phyloP scores from a whole-genome alignment of 2,329 filamentous ascomycete species.

The Huntiella moniliformis region DNA sequence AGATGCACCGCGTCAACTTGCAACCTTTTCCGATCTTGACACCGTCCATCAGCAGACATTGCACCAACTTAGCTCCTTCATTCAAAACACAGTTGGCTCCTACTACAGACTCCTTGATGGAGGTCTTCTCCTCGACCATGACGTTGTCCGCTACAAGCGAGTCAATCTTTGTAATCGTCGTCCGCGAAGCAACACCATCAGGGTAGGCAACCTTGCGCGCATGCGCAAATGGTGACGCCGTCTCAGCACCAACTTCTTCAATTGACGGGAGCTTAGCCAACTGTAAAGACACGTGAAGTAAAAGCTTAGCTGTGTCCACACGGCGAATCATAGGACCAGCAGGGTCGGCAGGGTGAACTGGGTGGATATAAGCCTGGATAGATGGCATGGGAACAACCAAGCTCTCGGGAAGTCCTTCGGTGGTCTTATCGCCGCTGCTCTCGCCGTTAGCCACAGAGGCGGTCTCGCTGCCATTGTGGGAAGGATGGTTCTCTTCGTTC shows the following conservation, averaged over 20 bases:
- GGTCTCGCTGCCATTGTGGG: constrained; percentile 8
- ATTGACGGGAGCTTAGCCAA: constrained; percentile 66
- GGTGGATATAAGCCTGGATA: constrained; percentile 68
- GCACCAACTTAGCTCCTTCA: constrained; percentile 66
- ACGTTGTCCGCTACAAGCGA: constrained; percentile 77
- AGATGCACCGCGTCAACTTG: constrained; percentile 70
- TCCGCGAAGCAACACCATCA: constrained; percentile 59
- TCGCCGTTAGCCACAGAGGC: constrained; percentile 3
- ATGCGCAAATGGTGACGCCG: constrained; percentile 58
- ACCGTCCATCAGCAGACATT: constrained; percentile 85
- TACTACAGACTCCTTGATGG: constrained; percentile 84
- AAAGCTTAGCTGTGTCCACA: constrained; percentile 69
- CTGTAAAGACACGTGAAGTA: constrained; percentile 65
- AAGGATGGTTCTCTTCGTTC: constrained; percentile 2
- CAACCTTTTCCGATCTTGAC: constrained; percentile 69
- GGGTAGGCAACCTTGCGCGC: constrained; percentile 65
- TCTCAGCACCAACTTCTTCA: constrained; percentile 39
- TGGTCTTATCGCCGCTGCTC: neutral
- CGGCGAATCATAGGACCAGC: constrained; percentile 54
- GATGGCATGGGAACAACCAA: constrained; percentile 36
- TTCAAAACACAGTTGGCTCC: constrained; percentile 76
- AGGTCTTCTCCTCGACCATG: constrained; percentile 68
- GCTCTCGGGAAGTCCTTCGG: constrained; percentile 11
- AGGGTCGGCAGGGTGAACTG: constrained; percentile 45
- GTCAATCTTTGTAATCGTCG: constrained; percentile 66